Base-by-base conservation (phyloP, 2,329 filamentous ascomycete genomes). In the Penicillium sumatraense region DNA sequence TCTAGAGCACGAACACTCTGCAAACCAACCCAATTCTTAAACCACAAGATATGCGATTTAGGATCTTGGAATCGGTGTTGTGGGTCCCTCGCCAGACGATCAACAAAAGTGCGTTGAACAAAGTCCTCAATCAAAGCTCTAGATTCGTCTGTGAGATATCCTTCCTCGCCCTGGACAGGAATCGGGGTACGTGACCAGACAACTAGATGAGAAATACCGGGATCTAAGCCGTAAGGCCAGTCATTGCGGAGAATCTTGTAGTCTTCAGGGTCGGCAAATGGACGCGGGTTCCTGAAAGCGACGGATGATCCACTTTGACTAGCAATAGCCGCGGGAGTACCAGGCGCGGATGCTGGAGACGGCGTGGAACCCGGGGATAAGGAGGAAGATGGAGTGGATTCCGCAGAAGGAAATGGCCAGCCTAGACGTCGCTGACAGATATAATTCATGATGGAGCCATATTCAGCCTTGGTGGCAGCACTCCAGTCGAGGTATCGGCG, bases 21-120 rank as follows among this genome's bases (percentile, higher is more conserved):
- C 69, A 87, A 64, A 33, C 78, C 78, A 8, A 80, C 81, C 77
- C 83, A 86, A 62, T 87, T 88, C 77, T 86, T 87, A 66, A 87
- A 88, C 85, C 85, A 88, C 54, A 84, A 67, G 21, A 87, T 80
- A 60, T 79, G 79, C 18, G 78, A 77, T 20, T 65, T 59, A 42
- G 71, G 75, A 38, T 70, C 63, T 5, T 61, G 26, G 44, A 64
- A 68, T 33, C 65, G 54, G 35, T 65, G 72, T 29, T 62, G 31
- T n/a, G 51, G 58, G 57, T 78, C 76, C 36, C 62, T 61, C 11
- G 62, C 68, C 57, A 81, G 66, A 36, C 75, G 72, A 10, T 65
- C 64, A 11, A 81, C 73, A 67, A 87, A 86, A 23, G 72, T 80
- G 21, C 62, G 71, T 50, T 75, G 65, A 33, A 84, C 78, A 69